Evolutionary conservation across 176 grass and related monocot genomes (phyloP).

Genomic region (Rhipidocladum racemiflorum): DNA sequence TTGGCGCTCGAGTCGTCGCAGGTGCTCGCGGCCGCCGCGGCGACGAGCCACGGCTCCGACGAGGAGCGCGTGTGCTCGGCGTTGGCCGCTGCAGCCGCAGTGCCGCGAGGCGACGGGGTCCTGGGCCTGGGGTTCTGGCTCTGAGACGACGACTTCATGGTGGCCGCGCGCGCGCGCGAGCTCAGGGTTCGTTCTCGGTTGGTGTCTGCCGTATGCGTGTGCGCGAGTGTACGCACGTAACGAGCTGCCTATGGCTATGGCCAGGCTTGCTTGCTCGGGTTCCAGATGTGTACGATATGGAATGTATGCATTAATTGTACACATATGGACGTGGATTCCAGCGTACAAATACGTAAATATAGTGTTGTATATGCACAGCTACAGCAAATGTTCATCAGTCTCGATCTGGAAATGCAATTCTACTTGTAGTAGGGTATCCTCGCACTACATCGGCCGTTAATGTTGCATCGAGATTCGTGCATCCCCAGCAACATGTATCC

Average conservation of each 20-base stretch:
- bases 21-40: neutral
- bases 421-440: too few species aligned
- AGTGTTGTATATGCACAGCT: too few species aligned
- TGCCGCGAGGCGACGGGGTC: slow-evolving; percentile 28
- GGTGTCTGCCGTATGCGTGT: neutral
- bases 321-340: neutral
- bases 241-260: neutral
- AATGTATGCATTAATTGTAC: neutral
- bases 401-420: too few species aligned
- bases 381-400: too few species aligned
- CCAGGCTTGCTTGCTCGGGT: neutral
- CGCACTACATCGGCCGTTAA: too few species aligned
- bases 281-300: neutral
- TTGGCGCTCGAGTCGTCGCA: slow-evolving; percentile 59
- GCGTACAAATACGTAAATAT: neutral
- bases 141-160: slow-evolving; percentile 58
- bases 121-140: slow-evolving; percentile 53
- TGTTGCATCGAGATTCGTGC: too few species aligned
- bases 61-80: slow-evolving; percentile 32
- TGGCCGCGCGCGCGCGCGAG: neutral
- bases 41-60: slow-evolving; percentile 38
- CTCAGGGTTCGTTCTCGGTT: neutral
- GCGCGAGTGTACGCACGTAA: neutral
- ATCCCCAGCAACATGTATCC: too few species aligned
- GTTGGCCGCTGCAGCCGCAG: neutral